Conservation (phyloP, 2,329 filamentous ascomycete species). For the Fusarium chuoi region DNA sequence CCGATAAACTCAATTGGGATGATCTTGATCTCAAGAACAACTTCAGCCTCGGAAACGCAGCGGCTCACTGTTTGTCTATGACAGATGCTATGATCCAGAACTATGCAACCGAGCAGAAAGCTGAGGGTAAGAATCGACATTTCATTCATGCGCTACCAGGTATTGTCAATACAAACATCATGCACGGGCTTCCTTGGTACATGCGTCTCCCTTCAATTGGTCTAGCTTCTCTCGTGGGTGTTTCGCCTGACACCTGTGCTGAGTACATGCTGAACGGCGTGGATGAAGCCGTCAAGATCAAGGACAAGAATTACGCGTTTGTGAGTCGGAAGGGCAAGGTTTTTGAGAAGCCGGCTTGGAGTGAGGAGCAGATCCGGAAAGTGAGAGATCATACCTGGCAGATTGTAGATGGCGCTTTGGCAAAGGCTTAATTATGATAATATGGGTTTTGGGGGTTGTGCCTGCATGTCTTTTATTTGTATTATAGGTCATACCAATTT, state of each 20-base stretch:
- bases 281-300: conserved; percentile 10
- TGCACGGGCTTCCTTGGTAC: conserved; percentile 46
- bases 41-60: conserved; percentile 49
- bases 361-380: conserved; percentile 42
- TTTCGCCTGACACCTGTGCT: conserved; percentile 45
- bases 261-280: conserved; percentile 42
- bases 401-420: conserved; percentile 40
- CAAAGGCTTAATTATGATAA: neutral
- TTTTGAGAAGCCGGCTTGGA: conserved; percentile 45
- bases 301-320: conserved; percentile 42
- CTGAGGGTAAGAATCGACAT: conserved; percentile 23
- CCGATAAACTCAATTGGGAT: conserved; percentile 49
- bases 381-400: conserved; percentile 48
- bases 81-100: conserved; percentile 52
- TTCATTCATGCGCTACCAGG: conserved; percentile 57
- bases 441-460: neutral
- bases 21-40: conserved; percentile 53
- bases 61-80: conserved; percentile 53
- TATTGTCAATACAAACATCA: conserved; percentile 49
- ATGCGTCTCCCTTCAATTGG: conserved; percentile 27
- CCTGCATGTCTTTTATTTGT: neutral
- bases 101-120: conserved; percentile 43
- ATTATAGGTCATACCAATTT: neutral
- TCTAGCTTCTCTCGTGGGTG: conserved; percentile 33
- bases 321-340: conserved; percentile 46